Evolutionary conservation across 1,284 basidiomycete genomes (phyloP), one percentile per base, ranked within the genome.

Genomic region (Ustilago crameri): DNA sequence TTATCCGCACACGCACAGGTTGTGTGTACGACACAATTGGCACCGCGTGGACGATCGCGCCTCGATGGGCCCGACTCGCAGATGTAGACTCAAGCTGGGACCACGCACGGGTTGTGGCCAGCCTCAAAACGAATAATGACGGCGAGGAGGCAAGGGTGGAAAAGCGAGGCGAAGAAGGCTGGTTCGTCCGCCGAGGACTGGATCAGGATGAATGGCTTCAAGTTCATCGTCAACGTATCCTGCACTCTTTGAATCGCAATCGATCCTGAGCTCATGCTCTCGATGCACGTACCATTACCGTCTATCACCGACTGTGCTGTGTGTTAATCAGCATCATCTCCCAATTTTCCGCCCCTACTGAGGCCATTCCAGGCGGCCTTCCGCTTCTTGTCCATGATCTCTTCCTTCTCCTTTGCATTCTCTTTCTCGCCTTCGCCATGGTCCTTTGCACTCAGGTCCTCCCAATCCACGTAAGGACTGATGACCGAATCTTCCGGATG

Each of bases 61-160:
- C 68, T 10, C 37, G 61, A 3, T 71, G 68, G 62, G 35, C 46
- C 4, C 35, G 24, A 22, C 0, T 65, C 1, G 18, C 17, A 12
- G 45, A 52, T 22, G 47, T 42, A 9, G 51, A 56, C 12, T 35
- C 51, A 15, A 17, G 1, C 12, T 71, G 62, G 62, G 43, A 51
- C 22, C 35, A 34, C 10, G 57, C 57, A 0, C 22, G 14, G 3
- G 58, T 58, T 2, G 5, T 52, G 20, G 4, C 38, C 7, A 46
- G 27, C 18, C 14, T 71, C 7, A 23, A 24, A 34, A 3, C 23
- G 9, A 22, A 26, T 3, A 23, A 14, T n/a, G 46, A 14, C 26
- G 38, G 22, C 20, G 20, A 18, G 10, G 12, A 26, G 12, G 17
- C 24, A n/a, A 47, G 94, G 93, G 93, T 98, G 85, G 89, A 94